Conservation (phyloP, 2,329 filamentous ascomycete species). For the Rutstroemia sp. region DNA sequence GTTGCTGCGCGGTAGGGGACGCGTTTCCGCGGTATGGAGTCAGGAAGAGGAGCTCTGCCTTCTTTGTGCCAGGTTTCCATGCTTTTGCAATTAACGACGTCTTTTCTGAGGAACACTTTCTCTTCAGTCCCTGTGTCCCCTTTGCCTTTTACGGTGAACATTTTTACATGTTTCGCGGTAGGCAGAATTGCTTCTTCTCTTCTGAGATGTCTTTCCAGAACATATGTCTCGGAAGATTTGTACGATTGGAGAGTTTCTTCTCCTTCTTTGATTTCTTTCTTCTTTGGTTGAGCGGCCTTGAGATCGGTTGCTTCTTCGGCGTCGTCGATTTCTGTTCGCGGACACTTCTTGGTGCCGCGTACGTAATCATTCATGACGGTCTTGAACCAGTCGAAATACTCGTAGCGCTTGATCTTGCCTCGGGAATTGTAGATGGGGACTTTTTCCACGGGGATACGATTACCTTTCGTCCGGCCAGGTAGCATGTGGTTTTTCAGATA, state of each 20-base stretch:
- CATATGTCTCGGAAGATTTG: slow-evolving; percentile 78
- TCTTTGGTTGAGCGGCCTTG: slow-evolving; percentile 62
- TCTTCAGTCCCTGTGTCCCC: slow-evolving; percentile 66
- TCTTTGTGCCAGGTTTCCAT: slow-evolving; percentile 98
- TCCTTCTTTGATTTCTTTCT: slow-evolving; percentile 65
- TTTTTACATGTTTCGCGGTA: slow-evolving; percentile 60
- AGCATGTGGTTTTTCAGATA: slow-evolving; percentile 77
- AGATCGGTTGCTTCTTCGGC: slow-evolving; percentile 73
- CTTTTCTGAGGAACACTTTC: slow-evolving; percentile 70
- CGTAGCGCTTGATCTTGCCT: slow-evolving; percentile 70
- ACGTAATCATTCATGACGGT: slow-evolving; percentile 68
- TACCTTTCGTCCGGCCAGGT: slow-evolving; percentile 85
- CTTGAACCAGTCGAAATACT: slow-evolving; percentile 85
- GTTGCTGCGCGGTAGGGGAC: slow-evolving; percentile 92
- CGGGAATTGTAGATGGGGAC: slow-evolving; percentile 69
- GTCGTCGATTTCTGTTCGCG: slow-evolving; percentile 66
- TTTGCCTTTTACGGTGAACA: slow-evolving; percentile 69
- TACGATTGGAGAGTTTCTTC: slow-evolving; percentile 82
- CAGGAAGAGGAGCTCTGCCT: slow-evolving; percentile 66
- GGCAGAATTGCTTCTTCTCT: slow-evolving; percentile 82
- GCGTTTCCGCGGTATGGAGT: slow-evolving; percentile 70
- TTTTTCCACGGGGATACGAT: slow-evolving; percentile 71
- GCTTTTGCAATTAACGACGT: slow-evolving; percentile 80
- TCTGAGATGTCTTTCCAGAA: slow-evolving; percentile 77
- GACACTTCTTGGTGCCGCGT: slow-evolving; percentile 40